Percentiles rank a stretch among this genome's conserved stretches.
Conservation (phyloP, 208 protist genomes). For the Herpetomonas samuelpessoai region DNA sequence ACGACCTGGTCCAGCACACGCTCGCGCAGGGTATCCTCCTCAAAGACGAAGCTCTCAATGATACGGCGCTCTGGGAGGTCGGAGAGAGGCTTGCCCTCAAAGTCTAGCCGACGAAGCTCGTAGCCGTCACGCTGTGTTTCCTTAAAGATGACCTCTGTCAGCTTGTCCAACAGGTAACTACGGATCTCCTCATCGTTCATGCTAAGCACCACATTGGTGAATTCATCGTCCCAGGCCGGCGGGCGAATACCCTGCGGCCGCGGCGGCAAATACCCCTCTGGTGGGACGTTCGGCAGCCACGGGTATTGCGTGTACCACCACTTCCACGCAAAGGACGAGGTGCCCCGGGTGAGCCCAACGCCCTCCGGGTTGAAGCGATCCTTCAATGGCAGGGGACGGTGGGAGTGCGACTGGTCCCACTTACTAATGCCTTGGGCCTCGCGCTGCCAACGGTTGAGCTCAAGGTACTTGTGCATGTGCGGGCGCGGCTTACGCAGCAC, state of each 20-base stretch:
- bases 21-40: constrained; percentile 88
- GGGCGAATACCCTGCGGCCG: constrained; percentile 45
- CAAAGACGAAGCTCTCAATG: constrained; percentile 87
- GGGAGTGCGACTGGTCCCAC: constrained; percentile 86
- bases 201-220: constrained; percentile 63
- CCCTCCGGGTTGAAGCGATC: constrained; percentile 89
- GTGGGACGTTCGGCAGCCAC: constrained; percentile 83
- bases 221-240: constrained; percentile 79
- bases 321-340: constrained; percentile 71
- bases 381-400: constrained; percentile 68
- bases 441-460: constrained; percentile 90
- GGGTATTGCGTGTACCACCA: constrained; percentile 93
- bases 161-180: constrained; percentile 69
- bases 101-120: constrained; percentile 88
- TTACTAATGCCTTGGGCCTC: constrained; percentile 88
- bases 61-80: constrained; percentile 81
- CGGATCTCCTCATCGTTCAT: constrained; percentile 74
- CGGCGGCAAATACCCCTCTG: constrained; percentile 37
- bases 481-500: constrained; percentile 72
- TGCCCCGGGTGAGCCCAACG: constrained; percentile 81
- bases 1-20: constrained; percentile 84
- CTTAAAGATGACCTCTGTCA: constrained; percentile 85
- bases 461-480: constrained; percentile 83
- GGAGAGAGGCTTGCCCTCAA: constrained; percentile 91
- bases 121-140: constrained; percentile 90